Evolutionary conservation across 73 alveolate species (phyloP).

Genomic region (Tetrahymena malaccensis): DNA sequence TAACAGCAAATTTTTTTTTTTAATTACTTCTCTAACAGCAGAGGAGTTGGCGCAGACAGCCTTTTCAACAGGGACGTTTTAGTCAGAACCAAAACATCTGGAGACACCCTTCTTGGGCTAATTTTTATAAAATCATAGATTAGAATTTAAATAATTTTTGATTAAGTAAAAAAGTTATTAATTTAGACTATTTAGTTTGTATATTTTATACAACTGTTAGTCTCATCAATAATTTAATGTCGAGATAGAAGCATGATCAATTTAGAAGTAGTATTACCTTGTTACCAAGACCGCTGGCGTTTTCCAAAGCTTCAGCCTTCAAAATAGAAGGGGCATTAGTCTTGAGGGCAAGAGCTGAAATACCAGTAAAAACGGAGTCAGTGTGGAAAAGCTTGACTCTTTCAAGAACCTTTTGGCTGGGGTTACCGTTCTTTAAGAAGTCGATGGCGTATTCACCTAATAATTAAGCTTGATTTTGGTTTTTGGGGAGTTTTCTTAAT

Average conservation of each 20-base stretch:
- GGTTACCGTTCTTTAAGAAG: slow-evolving; percentile 38
- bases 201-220: background rate
- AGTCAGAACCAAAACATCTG: slow-evolving; percentile 59
- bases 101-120: slow-evolving; percentile 41
- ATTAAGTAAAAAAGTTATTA: background rate
- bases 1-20: background rate
- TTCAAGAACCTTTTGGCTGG: slow-evolving; percentile 44
- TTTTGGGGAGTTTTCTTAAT: background rate
- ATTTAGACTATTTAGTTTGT: background rate
- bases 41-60: slow-evolving; percentile 74
- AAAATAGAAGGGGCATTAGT: slow-evolving; percentile 79
- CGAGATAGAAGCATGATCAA: background rate
- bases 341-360: slow-evolving; percentile 70
- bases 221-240: background rate
- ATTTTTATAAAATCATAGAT: background rate
- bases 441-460: slow-evolving; percentile 41
- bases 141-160: background rate
- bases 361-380: slow-evolving; percentile 76
- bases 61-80: slow-evolving; percentile 67
- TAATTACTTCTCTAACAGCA: slow-evolving; percentile 78
- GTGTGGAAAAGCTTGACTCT: slow-evolving; percentile 73
- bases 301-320: background rate
- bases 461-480: slow-evolving; percentile 29
- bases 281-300: background rate
- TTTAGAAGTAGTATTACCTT: background rate